A percentile compares a stretch with the other conserved stretches of the same genome.
phyloP scores from a whole-genome alignment of 2,329 filamentous ascomycete genomes.

The Colletotrichum navitas region DNA sequence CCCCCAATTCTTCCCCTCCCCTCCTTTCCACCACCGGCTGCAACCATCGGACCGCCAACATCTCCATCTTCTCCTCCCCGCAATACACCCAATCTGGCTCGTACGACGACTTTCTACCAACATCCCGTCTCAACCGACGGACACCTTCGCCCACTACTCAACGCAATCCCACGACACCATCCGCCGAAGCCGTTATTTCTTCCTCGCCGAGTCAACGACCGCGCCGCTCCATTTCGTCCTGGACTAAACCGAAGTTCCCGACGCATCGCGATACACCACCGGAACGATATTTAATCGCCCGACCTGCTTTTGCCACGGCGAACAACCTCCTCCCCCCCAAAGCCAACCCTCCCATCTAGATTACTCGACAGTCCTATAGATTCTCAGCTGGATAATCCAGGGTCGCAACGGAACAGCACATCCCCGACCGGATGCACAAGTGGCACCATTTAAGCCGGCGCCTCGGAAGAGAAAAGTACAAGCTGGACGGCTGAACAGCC shows the following conservation, averaged over 20 bases:
- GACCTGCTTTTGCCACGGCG: background rate
- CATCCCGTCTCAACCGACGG: constrained; percentile 3
- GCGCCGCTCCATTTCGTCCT: constrained; percentile 3
- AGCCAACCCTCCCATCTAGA: background rate
- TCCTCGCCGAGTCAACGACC: background rate
- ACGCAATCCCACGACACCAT: constrained; percentile 3
- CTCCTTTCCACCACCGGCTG: constrained; percentile 14
- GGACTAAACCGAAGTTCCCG: background rate
- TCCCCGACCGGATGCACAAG: constrained; percentile 37
- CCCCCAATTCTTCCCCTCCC: constrained; percentile 19
- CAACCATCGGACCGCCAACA: constrained; percentile 17
- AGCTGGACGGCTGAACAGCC: constrained; percentile 30
- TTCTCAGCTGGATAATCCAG: background rate
- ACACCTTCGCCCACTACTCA: background rate
- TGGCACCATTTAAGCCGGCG: constrained; percentile 41
- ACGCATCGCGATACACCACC: background rate
- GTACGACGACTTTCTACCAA: constrained; percentile 29
- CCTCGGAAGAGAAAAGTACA: constrained; percentile 40
- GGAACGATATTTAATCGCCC: background rate
- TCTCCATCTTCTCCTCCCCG: constrained; percentile 33
- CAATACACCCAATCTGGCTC: constrained; percentile 18
- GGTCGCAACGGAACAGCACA: background rate
- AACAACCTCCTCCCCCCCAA: background rate
- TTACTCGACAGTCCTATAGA: background rate
- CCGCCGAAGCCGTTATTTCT: background rate